phyloP scores from a whole-genome alignment of 2,329 filamentous ascomycete genomes.

The Allantophomopsis cytisporea region DNA sequence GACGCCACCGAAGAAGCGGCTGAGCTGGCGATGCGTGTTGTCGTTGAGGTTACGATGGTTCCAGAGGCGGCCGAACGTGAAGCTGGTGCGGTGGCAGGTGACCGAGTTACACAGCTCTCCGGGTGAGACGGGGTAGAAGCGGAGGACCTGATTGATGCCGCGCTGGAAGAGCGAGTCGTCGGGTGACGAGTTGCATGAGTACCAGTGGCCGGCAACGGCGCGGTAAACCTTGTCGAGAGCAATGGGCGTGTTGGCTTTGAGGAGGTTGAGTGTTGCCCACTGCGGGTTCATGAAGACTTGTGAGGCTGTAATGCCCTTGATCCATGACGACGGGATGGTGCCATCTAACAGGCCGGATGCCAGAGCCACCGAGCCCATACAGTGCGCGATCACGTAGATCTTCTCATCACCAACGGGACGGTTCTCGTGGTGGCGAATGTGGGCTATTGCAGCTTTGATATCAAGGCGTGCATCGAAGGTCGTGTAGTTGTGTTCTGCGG shows the following conservation, averaged over 20 bases:
- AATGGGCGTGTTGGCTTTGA: conserved; percentile 37
- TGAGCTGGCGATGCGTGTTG: conserved; percentile 47
- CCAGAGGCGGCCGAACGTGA: conserved; percentile 42
- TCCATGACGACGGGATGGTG: conserved; percentile 40
- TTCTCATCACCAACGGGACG: conserved; percentile 15
- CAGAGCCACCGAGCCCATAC: conserved; percentile 48
- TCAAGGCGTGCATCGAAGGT: conserved; percentile 47
- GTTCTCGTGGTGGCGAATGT: conserved; percentile 26
- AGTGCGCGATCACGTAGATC: conserved; percentile 47
- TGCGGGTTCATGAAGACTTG: conserved; percentile 52
- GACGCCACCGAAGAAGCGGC: conserved; percentile 47
- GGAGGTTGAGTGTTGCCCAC: conserved; percentile 39
- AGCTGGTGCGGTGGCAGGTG: conserved; percentile 32
- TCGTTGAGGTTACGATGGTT: conserved; percentile 52
- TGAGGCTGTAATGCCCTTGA: conserved; percentile 41
- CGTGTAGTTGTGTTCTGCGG: conserved; percentile 37
- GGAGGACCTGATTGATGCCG: conserved; percentile 37
- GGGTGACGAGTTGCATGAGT: conserved; percentile 32
- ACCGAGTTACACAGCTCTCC: conserved; percentile 47
- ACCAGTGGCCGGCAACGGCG: conserved; percentile 35
- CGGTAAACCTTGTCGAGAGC: conserved; percentile 34
- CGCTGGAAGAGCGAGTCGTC: conserved; percentile 35
- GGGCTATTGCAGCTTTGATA: conserved; percentile 37
- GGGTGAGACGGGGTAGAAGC: conserved; percentile 39
- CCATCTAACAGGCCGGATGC: conserved; percentile 46